Percentiles rank a stretch among this genome's conserved stretches.
Conservation (phyloP, 129 eudicot species). For the Flaveria ramosissima region DNA sequence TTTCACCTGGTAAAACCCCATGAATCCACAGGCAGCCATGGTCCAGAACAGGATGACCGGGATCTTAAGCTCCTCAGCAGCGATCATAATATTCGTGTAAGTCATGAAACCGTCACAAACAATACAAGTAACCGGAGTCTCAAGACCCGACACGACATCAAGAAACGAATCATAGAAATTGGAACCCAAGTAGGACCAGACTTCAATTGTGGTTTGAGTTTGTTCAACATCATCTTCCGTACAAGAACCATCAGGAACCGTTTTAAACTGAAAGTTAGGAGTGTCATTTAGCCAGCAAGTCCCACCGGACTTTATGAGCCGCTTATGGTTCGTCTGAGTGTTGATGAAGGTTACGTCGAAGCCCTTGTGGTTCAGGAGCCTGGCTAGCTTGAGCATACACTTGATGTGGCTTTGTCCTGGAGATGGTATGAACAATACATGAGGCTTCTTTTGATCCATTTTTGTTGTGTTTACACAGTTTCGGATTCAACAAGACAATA, state of each 20-base stretch:
- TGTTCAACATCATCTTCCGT: constrained; percentile 14
- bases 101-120: constrained; percentile 55
- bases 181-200: constrained; percentile 20
- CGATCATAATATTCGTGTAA: constrained; percentile 36
- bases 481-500: neutral
- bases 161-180: constrained; percentile 40
- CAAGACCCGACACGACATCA: constrained; percentile 33
- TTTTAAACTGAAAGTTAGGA: constrained; percentile 40
- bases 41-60: constrained; percentile 45
- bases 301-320: constrained; percentile 25
- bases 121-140: constrained; percentile 40
- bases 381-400: constrained; percentile 71
- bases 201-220: constrained; percentile 16
- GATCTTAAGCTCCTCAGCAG: constrained; percentile 42
- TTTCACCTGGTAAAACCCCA: constrained; percentile 46
- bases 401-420: constrained; percentile 78
- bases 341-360: constrained; percentile 51
- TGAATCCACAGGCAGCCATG: constrained; percentile 51
- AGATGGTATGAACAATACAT: constrained; percentile 56
- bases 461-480: constrained; percentile 1
- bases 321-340: constrained; percentile 42
- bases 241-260: constrained; percentile 39
- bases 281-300: constrained; percentile 3
- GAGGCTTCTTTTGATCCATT: constrained; percentile 38
- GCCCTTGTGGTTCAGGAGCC: constrained; percentile 52